Conservation (phyloP, 805 yeast genomes). For the Wickerhamomyces bisporus region DNA sequence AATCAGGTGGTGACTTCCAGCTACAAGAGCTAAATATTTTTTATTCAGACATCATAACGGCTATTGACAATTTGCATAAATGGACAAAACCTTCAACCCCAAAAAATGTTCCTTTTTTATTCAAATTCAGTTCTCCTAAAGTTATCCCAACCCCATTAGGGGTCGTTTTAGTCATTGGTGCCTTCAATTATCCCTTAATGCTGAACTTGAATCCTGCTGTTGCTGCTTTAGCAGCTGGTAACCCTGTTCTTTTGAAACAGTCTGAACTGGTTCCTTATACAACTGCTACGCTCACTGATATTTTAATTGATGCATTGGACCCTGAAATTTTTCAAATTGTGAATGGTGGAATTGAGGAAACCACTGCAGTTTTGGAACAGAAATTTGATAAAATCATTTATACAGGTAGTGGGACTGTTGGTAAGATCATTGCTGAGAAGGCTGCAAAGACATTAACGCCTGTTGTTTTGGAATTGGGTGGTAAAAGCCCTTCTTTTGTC, state of each 20-base stretch:
- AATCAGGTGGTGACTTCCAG: slow-evolving; percentile 56
- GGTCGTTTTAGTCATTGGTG: slow-evolving; percentile 64
- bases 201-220: slow-evolving; percentile 61
- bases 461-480: slow-evolving; percentile 78
- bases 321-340: slow-evolving; percentile 56
- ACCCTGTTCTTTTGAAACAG: slow-evolving; percentile 49
- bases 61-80: slow-evolving; percentile 49
- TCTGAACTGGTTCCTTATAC: slow-evolving; percentile 65
- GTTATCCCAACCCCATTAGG: slow-evolving; percentile 45
- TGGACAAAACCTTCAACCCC: slow-evolving; percentile 51
- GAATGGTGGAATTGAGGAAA: slow-evolving; percentile 67
- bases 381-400: slow-evolving; percentile 77
- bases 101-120: slow-evolving; percentile 29
- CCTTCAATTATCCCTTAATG: slow-evolving; percentile 76
- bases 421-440: slow-evolving; percentile 66
- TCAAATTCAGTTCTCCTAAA: slow-evolving; percentile 14
- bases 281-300: slow-evolving; percentile 47
- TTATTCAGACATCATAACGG: slow-evolving; percentile 48
- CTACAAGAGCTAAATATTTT: slow-evolving; percentile 48
- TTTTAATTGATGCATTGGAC: slow-evolving; percentile 50
- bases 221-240: slow-evolving; percentile 85
- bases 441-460: slow-evolving; percentile 90
- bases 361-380: slow-evolving; percentile 52
- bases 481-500: slow-evolving; percentile 82
- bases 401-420: slow-evolving; percentile 79